Conservation (phyloP, 2,329 filamentous ascomycete species). For the Endocalyx cinctus region DNA sequence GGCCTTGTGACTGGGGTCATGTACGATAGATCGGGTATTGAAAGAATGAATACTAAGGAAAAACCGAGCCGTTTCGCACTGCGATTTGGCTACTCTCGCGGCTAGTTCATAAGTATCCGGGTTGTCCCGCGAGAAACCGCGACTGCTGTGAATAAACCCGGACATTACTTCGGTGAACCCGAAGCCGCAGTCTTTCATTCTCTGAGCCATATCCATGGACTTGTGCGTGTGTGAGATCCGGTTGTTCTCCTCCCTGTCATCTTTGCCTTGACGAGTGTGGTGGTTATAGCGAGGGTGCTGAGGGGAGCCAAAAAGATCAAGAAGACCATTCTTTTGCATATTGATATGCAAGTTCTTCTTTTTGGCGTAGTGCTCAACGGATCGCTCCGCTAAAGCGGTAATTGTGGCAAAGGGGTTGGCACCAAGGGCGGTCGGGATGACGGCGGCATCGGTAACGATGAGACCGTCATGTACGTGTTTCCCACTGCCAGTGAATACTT, state of each 20-base stretch:
- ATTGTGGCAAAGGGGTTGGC: conserved; percentile 68
- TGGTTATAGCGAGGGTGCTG: conserved; percentile 25
- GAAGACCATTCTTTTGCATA: conserved; percentile 38
- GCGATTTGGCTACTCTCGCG: conserved; percentile 46
- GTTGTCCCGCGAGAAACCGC: conserved; percentile 37
- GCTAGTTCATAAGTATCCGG: conserved; percentile 50
- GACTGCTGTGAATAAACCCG: conserved; percentile 50
- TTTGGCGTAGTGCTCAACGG: conserved; percentile 46
- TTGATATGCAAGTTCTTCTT: conserved; percentile 40
- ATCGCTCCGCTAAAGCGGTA: conserved; percentile 62
- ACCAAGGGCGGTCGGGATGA: conserved; percentile 58
- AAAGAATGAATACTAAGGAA: conserved; percentile 55
- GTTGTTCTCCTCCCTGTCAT: conserved; percentile 28
- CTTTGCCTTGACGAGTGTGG: too few species aligned
- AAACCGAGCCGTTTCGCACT: conserved; percentile 52
- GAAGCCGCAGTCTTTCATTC: conserved; percentile 44
- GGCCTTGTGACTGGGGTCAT: conserved; percentile 44
- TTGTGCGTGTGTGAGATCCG: conserved; percentile 32
- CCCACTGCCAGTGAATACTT: conserved; percentile 52
- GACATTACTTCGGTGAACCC: conserved; percentile 63
- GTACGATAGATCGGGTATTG: conserved; percentile 44
- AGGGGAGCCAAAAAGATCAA: conserved; percentile 53
- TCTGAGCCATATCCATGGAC: conserved; percentile 37
- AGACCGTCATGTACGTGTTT: conserved; percentile 51
- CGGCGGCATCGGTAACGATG: conserved; percentile 56